phyloP scores from a whole-genome alignment of 2,329 filamentous ascomycete species.

The Talaromyces pinophilus region DNA sequence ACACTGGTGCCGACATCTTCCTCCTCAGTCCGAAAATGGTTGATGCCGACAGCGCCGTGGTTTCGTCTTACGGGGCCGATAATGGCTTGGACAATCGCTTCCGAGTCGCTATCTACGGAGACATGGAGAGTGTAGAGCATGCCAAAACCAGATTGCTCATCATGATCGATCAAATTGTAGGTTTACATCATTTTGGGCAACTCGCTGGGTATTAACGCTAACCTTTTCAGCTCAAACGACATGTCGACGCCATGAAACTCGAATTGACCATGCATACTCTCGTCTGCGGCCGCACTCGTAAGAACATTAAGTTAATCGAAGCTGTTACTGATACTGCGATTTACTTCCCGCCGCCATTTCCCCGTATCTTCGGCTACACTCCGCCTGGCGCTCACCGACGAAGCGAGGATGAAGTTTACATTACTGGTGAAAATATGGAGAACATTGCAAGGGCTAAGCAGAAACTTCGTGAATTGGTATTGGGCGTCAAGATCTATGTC shows the following conservation, averaged over 20 bases:
- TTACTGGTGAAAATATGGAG: slow-evolving; percentile 84
- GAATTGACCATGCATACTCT: slow-evolving; percentile 88
- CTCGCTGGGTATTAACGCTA: slow-evolving; percentile 6
- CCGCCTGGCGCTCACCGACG: slow-evolving; percentile 78
- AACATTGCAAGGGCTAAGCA: slow-evolving; percentile 86
- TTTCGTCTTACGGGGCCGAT: slow-evolving; percentile 72
- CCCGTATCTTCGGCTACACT: slow-evolving; percentile 85
- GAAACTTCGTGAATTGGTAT: slow-evolving; percentile 82
- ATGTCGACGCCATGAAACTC: slow-evolving; percentile 75
- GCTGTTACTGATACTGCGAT: slow-evolving; percentile 94
- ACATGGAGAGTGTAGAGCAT: slow-evolving; percentile 92
- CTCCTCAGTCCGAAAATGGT: slow-evolving; percentile 86
- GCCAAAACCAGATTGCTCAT: slow-evolving; percentile 95
- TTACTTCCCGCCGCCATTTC: slow-evolving; percentile 95
- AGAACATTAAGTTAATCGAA: slow-evolving; percentile 98
- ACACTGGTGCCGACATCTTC: slow-evolving; percentile 95
- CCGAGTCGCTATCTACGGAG: slow-evolving; percentile 90
- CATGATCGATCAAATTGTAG: slow-evolving; percentile 92
- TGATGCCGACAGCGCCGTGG: slow-evolving; percentile 70
- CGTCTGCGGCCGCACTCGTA: slow-evolving; percentile 87
- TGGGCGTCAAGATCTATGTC: slow-evolving; percentile 77
- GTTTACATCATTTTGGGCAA: slow-evolving; percentile 14
- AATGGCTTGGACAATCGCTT: slow-evolving; percentile 83
- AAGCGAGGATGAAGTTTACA: slow-evolving; percentile 87
- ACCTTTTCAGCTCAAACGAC: slow-evolving; percentile 51